These are phyloP conservation scores for Fusarium torreyae DNA, from an alignment of 2,329 filamentous ascomycete genomes.

Conservation along the genomic window DNA sequence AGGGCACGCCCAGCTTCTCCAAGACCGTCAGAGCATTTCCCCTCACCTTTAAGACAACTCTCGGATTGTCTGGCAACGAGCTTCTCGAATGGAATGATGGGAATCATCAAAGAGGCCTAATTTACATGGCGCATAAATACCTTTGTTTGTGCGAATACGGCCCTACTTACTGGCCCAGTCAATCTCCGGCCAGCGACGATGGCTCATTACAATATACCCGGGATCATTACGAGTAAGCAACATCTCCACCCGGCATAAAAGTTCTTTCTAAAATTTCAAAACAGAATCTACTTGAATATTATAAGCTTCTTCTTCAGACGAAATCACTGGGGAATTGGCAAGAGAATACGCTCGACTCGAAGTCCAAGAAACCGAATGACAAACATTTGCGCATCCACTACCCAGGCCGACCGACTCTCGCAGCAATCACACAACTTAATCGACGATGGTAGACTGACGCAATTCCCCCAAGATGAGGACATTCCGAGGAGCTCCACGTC, in stretches of 20 bases:
- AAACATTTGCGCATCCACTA: too few species aligned
- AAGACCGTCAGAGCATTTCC: not conserved
- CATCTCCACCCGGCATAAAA: accelerated
- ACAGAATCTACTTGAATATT: conserved; percentile 15
- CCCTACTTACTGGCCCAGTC: not conserved
- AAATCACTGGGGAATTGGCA: not conserved
- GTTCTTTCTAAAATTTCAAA: not conserved
- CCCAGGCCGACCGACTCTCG: not conserved
- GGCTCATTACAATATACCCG: not conserved
- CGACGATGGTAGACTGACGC: not conserved
- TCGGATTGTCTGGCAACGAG: not conserved
- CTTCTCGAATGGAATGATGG: not conserved
- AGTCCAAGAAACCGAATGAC: not conserved
- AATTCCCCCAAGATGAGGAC: too few species aligned
- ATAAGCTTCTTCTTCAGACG: conserved; percentile 5
- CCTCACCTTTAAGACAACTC: not conserved
- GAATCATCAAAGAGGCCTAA: not conserved
- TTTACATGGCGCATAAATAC: conserved; percentile 24
- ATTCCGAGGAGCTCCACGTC: accelerated
- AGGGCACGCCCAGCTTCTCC: not conserved
- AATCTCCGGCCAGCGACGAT: not conserved
- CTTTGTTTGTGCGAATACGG: conserved; percentile 11
- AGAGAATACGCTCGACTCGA: not conserved
- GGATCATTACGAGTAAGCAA: conserved; percentile 24
- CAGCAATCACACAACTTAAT: accelerated